These are phyloP conservation scores for Septoria linicola DNA, from an alignment of 2,329 filamentous ascomycete species.

Conservation along the genomic window DNA sequence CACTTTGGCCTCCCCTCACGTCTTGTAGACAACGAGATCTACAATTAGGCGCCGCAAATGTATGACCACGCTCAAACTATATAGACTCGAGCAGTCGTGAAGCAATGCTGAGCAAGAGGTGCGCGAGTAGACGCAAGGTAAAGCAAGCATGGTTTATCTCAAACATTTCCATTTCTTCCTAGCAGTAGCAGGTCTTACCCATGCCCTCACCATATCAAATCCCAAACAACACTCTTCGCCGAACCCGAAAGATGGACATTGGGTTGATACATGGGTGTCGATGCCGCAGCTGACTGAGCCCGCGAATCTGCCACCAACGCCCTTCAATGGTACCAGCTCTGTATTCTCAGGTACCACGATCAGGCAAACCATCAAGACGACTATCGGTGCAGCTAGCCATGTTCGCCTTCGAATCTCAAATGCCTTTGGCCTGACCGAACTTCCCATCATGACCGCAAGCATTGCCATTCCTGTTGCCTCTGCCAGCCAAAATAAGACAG, in stretches of 20 bases:
- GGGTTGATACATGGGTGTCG: slow-evolving; percentile 63
- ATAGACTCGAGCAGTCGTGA: no score
- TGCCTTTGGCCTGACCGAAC: slow-evolving; percentile 60
- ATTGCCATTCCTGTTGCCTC: slow-evolving; percentile 53
- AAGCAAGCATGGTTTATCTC: neutral
- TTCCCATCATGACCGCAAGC: slow-evolving; percentile 60
- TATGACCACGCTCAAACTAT: neutral
- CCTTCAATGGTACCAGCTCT: slow-evolving; percentile 54
- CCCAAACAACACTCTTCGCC: slow-evolving; percentile 11
- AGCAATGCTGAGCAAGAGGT: no score
- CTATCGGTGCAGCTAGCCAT: slow-evolving; percentile 52
- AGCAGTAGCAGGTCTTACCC: no score
- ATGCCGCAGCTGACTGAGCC: slow-evolving; percentile 67
- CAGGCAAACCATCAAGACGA: slow-evolving; percentile 64
- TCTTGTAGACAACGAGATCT: neutral
- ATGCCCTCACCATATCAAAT: no score
- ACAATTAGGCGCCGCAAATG: slow-evolving; percentile 1
- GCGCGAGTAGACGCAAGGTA: no score
- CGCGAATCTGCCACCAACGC: slow-evolving; percentile 59
- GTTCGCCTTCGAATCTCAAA: slow-evolving; percentile 66
- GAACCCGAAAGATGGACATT: slow-evolving; percentile 43
- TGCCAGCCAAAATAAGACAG: slow-evolving; percentile 51
- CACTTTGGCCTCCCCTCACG: neutral
- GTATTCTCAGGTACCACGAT: slow-evolving; percentile 60
- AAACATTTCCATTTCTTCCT: neutral